Conservation (phyloP, 352 stramenopile species). For the Blastocystis sp. region DNA sequence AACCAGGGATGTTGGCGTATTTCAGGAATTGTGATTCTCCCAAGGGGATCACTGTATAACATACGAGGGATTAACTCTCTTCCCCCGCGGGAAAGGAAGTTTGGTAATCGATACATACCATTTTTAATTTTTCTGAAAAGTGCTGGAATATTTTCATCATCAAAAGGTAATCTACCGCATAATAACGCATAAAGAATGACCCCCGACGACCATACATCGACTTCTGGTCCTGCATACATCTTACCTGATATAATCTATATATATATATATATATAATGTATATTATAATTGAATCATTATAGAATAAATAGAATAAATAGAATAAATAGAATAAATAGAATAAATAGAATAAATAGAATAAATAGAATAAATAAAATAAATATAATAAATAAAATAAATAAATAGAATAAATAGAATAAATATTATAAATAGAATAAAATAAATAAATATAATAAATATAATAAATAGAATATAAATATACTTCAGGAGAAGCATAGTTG, state of each 20-base stretch:
- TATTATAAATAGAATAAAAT: too few relatives aligned
- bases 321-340: too few relatives aligned
- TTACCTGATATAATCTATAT: conserved; percentile 87
- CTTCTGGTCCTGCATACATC: conserved; percentile 87
- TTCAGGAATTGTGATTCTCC: conserved; percentile 90
- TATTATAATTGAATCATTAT: conserved; percentile 49
- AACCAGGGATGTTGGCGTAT: conserved; percentile 94
- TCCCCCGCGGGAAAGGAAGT: conserved; percentile 76
- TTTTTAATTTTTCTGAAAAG: conserved; percentile 96
- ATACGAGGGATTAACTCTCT: conserved; percentile 87
- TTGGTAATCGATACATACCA: conserved; percentile 89
- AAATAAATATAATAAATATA: too few relatives aligned
- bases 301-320: neutral
- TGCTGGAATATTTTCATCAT: conserved; percentile 86
- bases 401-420: too few relatives aligned
- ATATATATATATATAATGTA: too few relatives aligned
- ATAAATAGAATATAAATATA: too few relatives aligned
- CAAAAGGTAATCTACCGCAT: conserved; percentile 85
- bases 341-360: too few relatives aligned
- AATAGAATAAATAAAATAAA: too few relatives aligned
- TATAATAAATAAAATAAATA: too few relatives aligned
- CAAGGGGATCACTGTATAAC: conserved; percentile 95
- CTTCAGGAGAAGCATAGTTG: conserved; percentile 95
- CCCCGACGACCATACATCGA: conserved; percentile 95
- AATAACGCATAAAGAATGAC: conserved; percentile 96